These are phyloP conservation scores for Salix viminalis DNA, from an alignment of 345 rosid genomes.

Conservation along the genomic window DNA sequence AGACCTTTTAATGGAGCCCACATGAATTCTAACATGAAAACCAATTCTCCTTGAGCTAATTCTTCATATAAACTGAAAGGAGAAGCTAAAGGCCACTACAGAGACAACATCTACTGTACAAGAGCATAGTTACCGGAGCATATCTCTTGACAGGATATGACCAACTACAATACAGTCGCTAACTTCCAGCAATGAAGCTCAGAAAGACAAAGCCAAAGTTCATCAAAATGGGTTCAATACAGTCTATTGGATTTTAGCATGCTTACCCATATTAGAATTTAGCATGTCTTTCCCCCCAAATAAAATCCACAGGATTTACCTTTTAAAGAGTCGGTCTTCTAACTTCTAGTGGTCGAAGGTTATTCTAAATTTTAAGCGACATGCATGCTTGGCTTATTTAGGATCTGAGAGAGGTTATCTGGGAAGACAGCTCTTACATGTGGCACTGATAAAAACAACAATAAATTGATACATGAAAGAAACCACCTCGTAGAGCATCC, in stretches of 20 bases:
- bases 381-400: background rate
- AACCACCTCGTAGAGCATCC: background rate
- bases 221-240: background rate
- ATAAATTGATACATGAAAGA: background rate
- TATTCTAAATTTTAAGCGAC: background rate
- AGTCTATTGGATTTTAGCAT: background rate
- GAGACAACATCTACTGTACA: background rate
- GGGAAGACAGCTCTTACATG: background rate
- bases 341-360: background rate
- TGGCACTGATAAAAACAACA: background rate
- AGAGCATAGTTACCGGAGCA: background rate
- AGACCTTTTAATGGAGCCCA: no score
- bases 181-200: background rate
- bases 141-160: background rate
- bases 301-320: background rate
- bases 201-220: background rate
- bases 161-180: no score
- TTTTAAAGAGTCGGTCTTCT: background rate
- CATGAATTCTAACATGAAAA: background rate
- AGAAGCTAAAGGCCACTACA: no score
- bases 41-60: no score
- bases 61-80: no score
- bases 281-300: background rate
- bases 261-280: background rate
- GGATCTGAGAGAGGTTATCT: background rate